Evolutionary conservation across 371 early-diverging fungal species (phyloP).

Genomic region (Apophysomyces sp.): DNA sequence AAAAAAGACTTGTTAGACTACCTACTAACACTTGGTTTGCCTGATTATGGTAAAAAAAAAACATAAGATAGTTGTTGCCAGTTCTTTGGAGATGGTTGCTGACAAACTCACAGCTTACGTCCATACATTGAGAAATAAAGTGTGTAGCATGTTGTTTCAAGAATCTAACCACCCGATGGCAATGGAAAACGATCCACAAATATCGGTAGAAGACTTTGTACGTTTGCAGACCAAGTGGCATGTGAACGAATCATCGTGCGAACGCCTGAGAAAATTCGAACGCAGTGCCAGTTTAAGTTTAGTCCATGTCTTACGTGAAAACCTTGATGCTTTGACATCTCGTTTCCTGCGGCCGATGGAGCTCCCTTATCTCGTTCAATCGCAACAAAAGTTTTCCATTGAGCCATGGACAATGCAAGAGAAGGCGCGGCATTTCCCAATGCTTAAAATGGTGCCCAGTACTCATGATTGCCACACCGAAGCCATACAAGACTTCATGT

Average conservation of each 20-base stretch:
- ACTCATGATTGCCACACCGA: neutral
- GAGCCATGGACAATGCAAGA: neutral
- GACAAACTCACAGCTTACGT: neutral
- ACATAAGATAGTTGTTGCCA: neutral
- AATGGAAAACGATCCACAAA: neutral
- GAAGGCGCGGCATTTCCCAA: neutral
- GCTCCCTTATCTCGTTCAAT: neutral
- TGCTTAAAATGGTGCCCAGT: neutral
- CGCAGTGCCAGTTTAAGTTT: neutral
- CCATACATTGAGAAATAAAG: neutral
- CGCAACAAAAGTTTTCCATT: too few species aligned
- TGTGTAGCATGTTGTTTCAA: neutral
- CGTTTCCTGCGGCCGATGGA: neutral
- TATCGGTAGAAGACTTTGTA: neutral
- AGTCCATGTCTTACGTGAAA: neutral
- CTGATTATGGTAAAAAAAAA: neutral
- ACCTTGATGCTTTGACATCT: neutral
- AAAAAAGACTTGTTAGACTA: neutral
- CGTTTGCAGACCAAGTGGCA: neutral
- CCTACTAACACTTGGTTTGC: neutral
- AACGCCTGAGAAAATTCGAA: neutral
- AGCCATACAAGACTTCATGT: neutral
- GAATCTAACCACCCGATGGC: neutral
- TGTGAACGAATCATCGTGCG: neutral
- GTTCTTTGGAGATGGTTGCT: neutral